Evolutionary conservation across 352 stramenopile genomes (phyloP), one percentile per base, ranked within the genome.

Genomic region (Phytophthora meadii): DNA sequence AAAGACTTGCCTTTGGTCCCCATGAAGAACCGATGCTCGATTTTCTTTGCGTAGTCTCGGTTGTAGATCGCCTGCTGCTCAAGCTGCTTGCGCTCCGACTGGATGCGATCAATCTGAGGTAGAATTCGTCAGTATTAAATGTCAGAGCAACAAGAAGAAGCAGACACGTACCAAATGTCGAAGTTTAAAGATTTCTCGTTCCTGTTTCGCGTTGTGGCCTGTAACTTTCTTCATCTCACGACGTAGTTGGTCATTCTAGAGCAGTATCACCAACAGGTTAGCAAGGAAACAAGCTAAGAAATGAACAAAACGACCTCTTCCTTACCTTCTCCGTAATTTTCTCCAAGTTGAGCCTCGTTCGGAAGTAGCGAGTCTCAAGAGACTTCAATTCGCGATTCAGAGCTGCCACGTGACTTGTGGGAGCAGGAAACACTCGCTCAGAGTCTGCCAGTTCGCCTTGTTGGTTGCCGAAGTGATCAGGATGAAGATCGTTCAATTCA

Each of bases 31-130:
- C 83, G 82, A 61, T 92, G 82, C 65, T 95, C 87, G 46, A 94
- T 93, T 49, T 90, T 90, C 68, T 93, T 90, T 25, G 84, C 87
- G 49, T 95, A 95, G 65, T 93, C 85, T 28, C 87, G 79, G 34
- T 93, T 94, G 37, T 59, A 71, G 48, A 93, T 92, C n/a, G 87
- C 87, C 45, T 95, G 87, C 8, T 82, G 68, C 71, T 95, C 84
- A n/a, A 92, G 30, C 27, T 88, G 72, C 50, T 89, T 90, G 53
- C 89, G 89, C 30, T 95, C 84, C 15, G 63, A 70, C 37, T 92
- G 84, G 37, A 95, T 82, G 2, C 82, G 81, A 46, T 95, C 82
- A 37, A 95, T 76, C 83, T 92, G 49, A 14, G 30, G 30, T 4
- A 36, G 9, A 36, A 36, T 36, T 36, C 17, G 45, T 57, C 17